Base-by-base conservation (phyloP, 176 grass and related monocot species). In the Dactylis glomerata region DNA sequence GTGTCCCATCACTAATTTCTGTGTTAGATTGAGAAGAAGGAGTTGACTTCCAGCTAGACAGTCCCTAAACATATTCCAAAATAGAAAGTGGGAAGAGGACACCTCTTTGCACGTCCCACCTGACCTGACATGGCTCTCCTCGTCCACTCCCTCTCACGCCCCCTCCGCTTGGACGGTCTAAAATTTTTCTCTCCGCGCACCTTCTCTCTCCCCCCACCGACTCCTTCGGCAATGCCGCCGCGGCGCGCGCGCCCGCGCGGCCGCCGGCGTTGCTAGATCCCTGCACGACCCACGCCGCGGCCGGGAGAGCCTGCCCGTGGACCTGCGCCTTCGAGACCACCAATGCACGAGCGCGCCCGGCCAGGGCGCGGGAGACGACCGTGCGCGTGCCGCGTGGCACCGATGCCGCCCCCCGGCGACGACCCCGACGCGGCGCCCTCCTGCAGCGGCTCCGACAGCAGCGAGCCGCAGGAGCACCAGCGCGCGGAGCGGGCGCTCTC, bases 321-420 rank as follows among this genome's bases (percentile, higher is more conserved):
- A 44, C 23, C 56, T 27, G 22, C 66, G 78, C 68, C 61, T 57
- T 33, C 71, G 80, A 90, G 89, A 80, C 85, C 80, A 78, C 78
- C 87, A 91, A 58, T 83, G 90, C 76, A 36, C 84, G 77, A 89
- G 81, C 81, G 46, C 87, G 67, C 68, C 76, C 76, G 36, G 41
- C 81, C 85, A 83, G 55, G 78, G 62, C 30, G 44, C 62, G 61
- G 79, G 45, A 81, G 62, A 68, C 30, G 79, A 81, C 71, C 76
- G 30, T 81, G 73, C 83, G 64, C 57, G 37, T 85, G 66, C 33
- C 81, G 90, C 88, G 91, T 94, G 90, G 87, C 92, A 73, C 83
- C 89, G 56, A 81, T 86, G 34, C 80, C 85, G 28, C 76, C 90
- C 10, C 52, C 91, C 28, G 86, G 85, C 20, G 92, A 90, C 2